These are phyloP conservation scores for Crataegus laevigata DNA, from an alignment of 306 rosid species.

Conservation along the genomic window DNA sequence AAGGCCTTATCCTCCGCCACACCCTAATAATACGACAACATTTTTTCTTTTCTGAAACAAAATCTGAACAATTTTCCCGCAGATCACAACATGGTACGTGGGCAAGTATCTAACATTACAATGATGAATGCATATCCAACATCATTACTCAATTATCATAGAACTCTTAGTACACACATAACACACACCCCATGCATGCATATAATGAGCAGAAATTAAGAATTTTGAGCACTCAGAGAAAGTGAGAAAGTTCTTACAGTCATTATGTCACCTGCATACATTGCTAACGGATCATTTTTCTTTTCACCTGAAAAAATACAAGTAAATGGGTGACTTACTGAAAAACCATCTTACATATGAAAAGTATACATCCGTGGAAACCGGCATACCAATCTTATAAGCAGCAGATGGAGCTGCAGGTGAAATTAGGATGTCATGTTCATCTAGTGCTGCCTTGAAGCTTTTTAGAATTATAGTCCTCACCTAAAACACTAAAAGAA, in stretches of 20 bases:
- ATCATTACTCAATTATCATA: background rate
- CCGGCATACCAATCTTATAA: conserved; percentile 70
- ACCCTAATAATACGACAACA: background rate
- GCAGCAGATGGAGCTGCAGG: conserved; percentile 97
- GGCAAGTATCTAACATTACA: background rate
- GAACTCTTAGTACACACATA: background rate
- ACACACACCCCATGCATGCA: background rate
- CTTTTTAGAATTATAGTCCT: conserved; percentile 84
- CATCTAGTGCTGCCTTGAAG: conserved; percentile 73
- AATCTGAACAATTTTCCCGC: background rate
- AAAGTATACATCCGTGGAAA: background rate
- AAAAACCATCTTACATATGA: background rate
- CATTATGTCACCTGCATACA: conserved; percentile 98
- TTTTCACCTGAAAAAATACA: conserved; percentile 64
- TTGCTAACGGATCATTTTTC: conserved; percentile 85
- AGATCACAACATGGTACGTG: background rate
- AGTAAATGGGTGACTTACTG: conserved; percentile 15
- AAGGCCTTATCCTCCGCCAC: background rate
- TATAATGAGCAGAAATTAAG: background rate
- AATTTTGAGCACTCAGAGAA: background rate
- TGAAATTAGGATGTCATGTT: conserved; percentile 82
- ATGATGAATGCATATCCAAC: background rate
- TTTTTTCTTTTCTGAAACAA: background rate
- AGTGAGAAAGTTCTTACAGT: conserved; percentile 65
- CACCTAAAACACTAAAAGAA: conserved; percentile 50